Percentiles rank a stretch among this genome's conserved stretches.
These are phyloP conservation scores for Thalassiosira gravida DNA, from an alignment of 352 stramenopile species.

Conservation along the genomic window DNA sequence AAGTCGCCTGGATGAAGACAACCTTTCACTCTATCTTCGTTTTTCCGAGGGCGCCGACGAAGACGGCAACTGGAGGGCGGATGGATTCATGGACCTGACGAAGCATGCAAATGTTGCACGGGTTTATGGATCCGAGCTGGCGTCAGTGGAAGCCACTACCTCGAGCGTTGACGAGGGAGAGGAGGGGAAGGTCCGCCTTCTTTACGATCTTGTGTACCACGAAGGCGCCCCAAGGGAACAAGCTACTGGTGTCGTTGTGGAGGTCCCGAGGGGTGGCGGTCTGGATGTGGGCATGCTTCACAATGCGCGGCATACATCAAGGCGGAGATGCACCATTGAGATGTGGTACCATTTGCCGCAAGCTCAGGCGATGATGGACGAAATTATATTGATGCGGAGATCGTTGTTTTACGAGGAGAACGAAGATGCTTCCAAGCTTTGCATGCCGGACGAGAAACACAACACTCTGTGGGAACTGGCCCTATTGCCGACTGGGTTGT, in stretches of 20 bases:
- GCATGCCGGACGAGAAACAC: slow-evolving; percentile 69
- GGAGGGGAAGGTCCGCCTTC: slow-evolving; percentile 78
- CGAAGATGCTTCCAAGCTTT: slow-evolving; percentile 76
- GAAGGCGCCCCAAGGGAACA: slow-evolving; percentile 55
- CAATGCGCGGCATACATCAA: slow-evolving; percentile 41
- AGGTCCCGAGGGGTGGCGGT: slow-evolving; percentile 66
- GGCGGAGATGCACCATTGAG: slow-evolving; percentile 80
- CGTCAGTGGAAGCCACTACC: slow-evolving; percentile 67
- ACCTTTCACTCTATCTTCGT: slow-evolving; percentile 82
- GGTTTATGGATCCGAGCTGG: slow-evolving; percentile 57
- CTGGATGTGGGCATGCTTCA: slow-evolving; percentile 86
- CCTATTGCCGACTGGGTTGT: slow-evolving; percentile 70
- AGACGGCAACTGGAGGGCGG: slow-evolving; percentile 68
- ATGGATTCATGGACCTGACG: slow-evolving; percentile 80
- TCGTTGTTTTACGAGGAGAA: slow-evolving; percentile 63
- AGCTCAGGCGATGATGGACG: slow-evolving; percentile 52
- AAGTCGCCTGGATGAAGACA: slow-evolving; percentile 82
- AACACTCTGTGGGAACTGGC: slow-evolving; percentile 83
- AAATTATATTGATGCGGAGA: slow-evolving; percentile 75
- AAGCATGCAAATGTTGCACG: slow-evolving; percentile 68
- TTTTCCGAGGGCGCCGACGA: slow-evolving; percentile 85
- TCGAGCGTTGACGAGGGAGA: slow-evolving; percentile 86
- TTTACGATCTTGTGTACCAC: slow-evolving; percentile 85
- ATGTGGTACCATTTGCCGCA: slow-evolving; percentile 83
- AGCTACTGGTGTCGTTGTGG: slow-evolving; percentile 62